Evolutionary conservation across 371 early-diverging fungal species (phyloP).

Genomic region (Syncephalastrum racemosum): DNA sequence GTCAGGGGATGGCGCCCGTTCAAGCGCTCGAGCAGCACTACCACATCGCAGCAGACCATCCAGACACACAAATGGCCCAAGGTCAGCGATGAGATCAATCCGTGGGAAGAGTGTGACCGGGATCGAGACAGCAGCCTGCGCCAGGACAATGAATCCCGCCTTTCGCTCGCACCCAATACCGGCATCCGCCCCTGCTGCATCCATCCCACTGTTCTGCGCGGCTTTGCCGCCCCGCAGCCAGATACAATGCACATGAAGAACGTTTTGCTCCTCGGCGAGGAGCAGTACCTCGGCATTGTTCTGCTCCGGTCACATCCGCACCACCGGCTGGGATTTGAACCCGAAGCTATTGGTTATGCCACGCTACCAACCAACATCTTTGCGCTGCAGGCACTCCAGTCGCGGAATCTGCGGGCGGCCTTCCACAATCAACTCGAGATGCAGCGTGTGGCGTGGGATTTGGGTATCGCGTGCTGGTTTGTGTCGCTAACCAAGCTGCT

Average conservation of each 20-base stretch:
- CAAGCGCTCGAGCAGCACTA: slow-evolving; percentile 8
- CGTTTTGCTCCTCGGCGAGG: slow-evolving; percentile 46
- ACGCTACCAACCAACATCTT: slow-evolving; percentile 39
- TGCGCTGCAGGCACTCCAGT: slow-evolving; percentile 38
- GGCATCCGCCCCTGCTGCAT: slow-evolving; percentile 41
- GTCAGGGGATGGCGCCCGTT: background rate
- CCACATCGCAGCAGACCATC: slow-evolving; percentile 14
- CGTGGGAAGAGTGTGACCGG: slow-evolving; percentile 16
- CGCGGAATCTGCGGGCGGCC: slow-evolving; percentile 31
- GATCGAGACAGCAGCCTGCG: background rate
- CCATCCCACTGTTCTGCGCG: slow-evolving; percentile 48
- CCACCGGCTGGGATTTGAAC: slow-evolving; percentile 47
- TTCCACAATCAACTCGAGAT: slow-evolving; percentile 45
- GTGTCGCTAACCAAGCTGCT: slow-evolving; percentile 35
- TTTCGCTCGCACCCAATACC: slow-evolving; percentile 27
- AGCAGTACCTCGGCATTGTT: slow-evolving; percentile 36
- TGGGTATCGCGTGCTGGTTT: slow-evolving; percentile 42
- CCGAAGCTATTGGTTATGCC: slow-evolving; percentile 46
- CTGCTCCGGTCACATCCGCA: slow-evolving; percentile 42
- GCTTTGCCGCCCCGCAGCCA: slow-evolving; percentile 31
- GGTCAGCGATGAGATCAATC: slow-evolving; percentile 37
- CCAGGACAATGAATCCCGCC: slow-evolving; percentile 21
- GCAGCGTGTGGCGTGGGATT: slow-evolving; percentile 33
- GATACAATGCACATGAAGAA: slow-evolving; percentile 49
- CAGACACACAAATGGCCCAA: slow-evolving; percentile 31